Evolutionary conservation across 805 yeast species (phyloP).

Genomic region (Saccharomycopsis fodiens): DNA sequence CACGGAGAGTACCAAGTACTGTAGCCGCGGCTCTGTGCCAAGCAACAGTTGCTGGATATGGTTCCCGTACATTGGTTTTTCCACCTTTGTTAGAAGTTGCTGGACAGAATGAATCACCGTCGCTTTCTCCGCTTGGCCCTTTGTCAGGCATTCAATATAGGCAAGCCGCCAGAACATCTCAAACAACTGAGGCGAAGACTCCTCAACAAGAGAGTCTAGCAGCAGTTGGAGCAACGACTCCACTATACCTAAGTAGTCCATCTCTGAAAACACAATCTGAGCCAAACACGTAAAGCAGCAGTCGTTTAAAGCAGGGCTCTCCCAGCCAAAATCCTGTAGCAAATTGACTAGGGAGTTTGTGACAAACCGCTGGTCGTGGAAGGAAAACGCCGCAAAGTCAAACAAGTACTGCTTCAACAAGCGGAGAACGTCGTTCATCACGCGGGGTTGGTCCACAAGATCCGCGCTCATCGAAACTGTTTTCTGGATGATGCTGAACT

Average conservation of each 20-base stretch:
- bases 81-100: neutral
- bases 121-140: neutral
- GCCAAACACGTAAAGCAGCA: neutral
- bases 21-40: neutral
- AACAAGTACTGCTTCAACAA: neutral
- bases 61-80: neutral
- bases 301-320: neutral
- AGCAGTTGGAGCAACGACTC: neutral
- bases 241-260: neutral
- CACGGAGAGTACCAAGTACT: neutral
- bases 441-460: too few relatives aligned
- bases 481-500: neutral
- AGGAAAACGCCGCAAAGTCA: constrained; percentile 3
- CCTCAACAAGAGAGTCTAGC: neutral
- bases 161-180: constrained; percentile 6
- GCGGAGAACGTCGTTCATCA: neutral
- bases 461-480: constrained; percentile 2
- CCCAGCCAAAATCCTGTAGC: neutral
- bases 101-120: neutral
- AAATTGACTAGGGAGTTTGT: neutral
- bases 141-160: constrained; percentile 1
- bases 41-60: neutral
- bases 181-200: neutral
- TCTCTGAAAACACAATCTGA: neutral
- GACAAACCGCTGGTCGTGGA: neutral